Conservation (phyloP, 495 filamentous ascomycete species). For the Eremomyces bilateralis region DNA sequence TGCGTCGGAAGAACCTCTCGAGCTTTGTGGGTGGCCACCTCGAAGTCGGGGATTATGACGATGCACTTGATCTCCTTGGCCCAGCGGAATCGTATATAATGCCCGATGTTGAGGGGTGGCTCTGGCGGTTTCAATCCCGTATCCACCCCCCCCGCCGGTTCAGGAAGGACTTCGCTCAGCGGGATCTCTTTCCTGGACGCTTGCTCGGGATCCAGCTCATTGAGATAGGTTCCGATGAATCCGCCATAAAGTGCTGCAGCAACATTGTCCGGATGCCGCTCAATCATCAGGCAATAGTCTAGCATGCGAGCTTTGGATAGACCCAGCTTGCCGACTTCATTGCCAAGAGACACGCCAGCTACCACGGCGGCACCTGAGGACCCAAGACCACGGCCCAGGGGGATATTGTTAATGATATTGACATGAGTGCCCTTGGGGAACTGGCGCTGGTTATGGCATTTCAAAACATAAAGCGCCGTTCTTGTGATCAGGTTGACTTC, state of each 20-base stretch:
- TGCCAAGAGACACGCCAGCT: constrained; percentile 75
- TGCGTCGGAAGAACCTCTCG: constrained; percentile 54
- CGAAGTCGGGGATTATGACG: constrained; percentile 83
- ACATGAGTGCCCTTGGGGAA: constrained; percentile 78
- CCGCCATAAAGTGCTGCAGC: constrained; percentile 86
- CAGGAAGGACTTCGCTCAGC: constrained; percentile 77
- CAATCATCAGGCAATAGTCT: constrained; percentile 89
- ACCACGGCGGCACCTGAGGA: constrained; percentile 89
- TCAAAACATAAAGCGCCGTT: constrained; percentile 75
- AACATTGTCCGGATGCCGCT: constrained; percentile 93
- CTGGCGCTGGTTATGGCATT: constrained; percentile 60
- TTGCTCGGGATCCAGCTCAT: constrained; percentile 69
- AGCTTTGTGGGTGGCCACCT: constrained; percentile 74
- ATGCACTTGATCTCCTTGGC: constrained; percentile 84
- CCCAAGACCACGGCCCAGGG: constrained; percentile 71
- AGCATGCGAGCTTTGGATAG: constrained; percentile 65
- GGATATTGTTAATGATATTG: constrained; percentile 84
- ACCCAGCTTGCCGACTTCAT: constrained; percentile 63
- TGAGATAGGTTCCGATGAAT: constrained; percentile 91
- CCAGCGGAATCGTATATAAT: constrained; percentile 84
- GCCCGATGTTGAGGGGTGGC: constrained; percentile 77
- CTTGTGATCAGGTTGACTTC: constrained; percentile 79
- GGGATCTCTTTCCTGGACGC: constrained; percentile 77
- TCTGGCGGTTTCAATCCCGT: constrained; percentile 64
- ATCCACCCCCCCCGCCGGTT: constrained; percentile 68